These are phyloP conservation scores for Verbena officinalis DNA, from an alignment of 257 asterid genomes.

Conservation along the genomic window DNA sequence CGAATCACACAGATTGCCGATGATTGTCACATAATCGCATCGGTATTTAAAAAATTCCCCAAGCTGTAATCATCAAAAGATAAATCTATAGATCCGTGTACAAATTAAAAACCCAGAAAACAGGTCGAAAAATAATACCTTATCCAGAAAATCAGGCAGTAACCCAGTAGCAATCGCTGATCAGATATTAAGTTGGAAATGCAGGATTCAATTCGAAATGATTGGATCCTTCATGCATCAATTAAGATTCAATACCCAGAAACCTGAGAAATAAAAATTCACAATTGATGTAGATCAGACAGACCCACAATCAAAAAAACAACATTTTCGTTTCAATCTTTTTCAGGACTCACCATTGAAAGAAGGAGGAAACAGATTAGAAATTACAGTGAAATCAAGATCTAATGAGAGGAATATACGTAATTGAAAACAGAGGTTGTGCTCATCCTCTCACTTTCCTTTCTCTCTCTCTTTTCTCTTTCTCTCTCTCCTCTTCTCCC, in stretches of 20 bases:
- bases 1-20: constrained; percentile 13
- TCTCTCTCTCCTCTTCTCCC: constrained; percentile 28
- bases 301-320: constrained; percentile 2
- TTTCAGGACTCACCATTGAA: constrained; percentile 29
- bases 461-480: constrained; percentile 30
- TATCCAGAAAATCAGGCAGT: constrained; percentile 36
- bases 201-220: constrained; percentile 42
- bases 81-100: constrained; percentile 55
- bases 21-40: constrained; percentile 28
- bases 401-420: constrained; percentile 45
- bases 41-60: constrained; percentile 1
- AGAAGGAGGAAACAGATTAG: constrained; percentile 38
- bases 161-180: constrained; percentile 25
- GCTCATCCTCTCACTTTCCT: constrained; percentile 49
- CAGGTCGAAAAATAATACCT: constrained; percentile 9
- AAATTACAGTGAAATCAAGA: constrained; percentile 35
- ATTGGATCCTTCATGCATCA: constrained; percentile 49
- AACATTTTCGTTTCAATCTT: not conserved
- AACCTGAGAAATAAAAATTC: constrained; percentile 29
- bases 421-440: constrained; percentile 37
- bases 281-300: constrained; percentile 34
- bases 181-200: constrained; percentile 34
- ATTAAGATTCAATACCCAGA: constrained; percentile 30
- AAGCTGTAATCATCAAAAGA: constrained; percentile 26
- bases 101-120: constrained; percentile 23